Percentiles rank a stretch among this genome's conserved stretches.
phyloP scores from a whole-genome alignment of 495 filamentous ascomycete genomes.

The Neurospora intermedia region DNA sequence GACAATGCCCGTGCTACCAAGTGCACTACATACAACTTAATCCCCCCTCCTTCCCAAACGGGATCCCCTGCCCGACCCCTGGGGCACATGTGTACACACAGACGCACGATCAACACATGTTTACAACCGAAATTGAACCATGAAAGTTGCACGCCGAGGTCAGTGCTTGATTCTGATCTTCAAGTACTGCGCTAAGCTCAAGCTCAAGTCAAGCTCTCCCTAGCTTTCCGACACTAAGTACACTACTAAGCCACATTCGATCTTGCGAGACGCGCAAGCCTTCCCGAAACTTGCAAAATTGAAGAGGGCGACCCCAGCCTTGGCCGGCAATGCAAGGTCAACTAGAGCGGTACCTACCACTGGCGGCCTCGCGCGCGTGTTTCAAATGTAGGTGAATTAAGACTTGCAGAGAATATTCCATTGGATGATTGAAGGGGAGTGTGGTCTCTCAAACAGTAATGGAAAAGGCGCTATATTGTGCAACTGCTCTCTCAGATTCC shows the following conservation, averaged over 20 bases:
- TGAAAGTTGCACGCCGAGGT: neutral
- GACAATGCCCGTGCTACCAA: neutral
- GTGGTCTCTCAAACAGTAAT: neutral
- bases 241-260: neutral
- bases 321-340: neutral
- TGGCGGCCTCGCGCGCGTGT: neutral
- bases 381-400: neutral
- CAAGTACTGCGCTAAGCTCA: neutral
- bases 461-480: neutral
- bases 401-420: neutral
- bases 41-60: neutral
- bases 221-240: neutral
- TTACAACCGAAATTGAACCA: neutral
- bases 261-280: neutral
- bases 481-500: neutral
- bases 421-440: neutral
- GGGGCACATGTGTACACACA: neutral
- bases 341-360: neutral
- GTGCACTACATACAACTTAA: neutral
- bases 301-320: neutral
- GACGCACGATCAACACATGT: neutral
- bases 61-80: neutral
- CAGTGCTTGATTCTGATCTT: neutral
- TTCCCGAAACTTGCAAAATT: neutral
- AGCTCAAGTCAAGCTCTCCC: neutral